Evolutionary conservation across 257 asterid species (phyloP).

Genomic region (Henckelia pumila): DNA sequence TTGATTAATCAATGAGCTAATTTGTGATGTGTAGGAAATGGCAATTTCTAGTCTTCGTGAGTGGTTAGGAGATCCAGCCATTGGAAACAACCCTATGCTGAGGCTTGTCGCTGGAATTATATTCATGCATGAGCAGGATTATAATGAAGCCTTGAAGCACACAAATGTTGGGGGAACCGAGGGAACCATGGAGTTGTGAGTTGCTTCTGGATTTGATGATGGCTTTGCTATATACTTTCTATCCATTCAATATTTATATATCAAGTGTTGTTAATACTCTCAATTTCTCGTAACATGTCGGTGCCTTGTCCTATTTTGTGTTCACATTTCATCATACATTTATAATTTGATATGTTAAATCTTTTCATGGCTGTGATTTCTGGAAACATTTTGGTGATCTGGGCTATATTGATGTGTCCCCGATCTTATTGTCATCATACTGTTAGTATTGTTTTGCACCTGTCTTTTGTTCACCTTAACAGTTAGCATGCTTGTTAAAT

Average conservation of each 20-base stretch:
- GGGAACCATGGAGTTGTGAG: slow-evolving; percentile 96
- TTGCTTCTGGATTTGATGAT: slow-evolving; percentile 19
- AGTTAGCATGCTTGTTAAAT: not conserved
- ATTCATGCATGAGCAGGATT: slow-evolving; percentile 90
- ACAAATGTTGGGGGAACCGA: slow-evolving; percentile 95
- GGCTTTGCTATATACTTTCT: slow-evolving; percentile 2
- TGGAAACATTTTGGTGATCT: not conserved
- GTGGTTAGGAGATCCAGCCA: slow-evolving; percentile 81
- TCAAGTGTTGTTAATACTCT: not conserved
- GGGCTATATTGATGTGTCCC: not conserved
- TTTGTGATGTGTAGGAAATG: slow-evolving; percentile 48
- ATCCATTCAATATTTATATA: slow-evolving; percentile 1
- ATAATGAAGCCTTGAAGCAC: slow-evolving; percentile 86
- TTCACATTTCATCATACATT: not conserved
- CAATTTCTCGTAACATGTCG: not conserved
- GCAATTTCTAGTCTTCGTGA: slow-evolving; percentile 70
- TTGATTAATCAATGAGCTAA: slow-evolving; percentile 16
- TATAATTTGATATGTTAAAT: too few relatives aligned
- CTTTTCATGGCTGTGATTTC: not conserved
- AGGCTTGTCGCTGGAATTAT: slow-evolving; percentile 86
- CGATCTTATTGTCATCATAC: slow-evolving; percentile 10
- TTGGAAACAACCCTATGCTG: slow-evolving; percentile 78
- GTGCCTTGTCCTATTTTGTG: not conserved
- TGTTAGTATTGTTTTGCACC: not conserved
- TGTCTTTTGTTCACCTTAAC: not conserved